Base-by-base conservation (phyloP, 2,329 filamentous ascomycete genomes). In the Colletotrichum lindemuthianum region DNA sequence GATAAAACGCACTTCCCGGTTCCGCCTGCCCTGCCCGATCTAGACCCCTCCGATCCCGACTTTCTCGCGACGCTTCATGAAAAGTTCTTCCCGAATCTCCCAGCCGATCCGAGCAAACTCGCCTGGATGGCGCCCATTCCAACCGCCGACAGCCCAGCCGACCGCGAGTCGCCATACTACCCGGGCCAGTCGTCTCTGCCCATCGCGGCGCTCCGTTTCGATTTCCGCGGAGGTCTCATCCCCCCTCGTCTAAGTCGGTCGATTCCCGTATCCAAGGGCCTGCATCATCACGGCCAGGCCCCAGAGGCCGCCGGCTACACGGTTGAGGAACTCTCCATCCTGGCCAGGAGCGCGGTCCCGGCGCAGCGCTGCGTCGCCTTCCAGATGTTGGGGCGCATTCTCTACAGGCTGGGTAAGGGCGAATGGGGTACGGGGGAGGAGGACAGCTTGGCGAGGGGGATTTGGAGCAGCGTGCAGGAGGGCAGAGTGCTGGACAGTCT, bases 221-320 rank as follows among this genome's bases (percentile, higher is more conserved):
- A 94, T 74, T 97, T 99, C 75, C 86, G 84, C 54, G 96, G 95
- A 67, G 84, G 85, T 0, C 84, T 99, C 3, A 84, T 99, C 11
- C 88, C 95, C 0, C 96, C 96, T 0, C 84, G 88, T 52, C 85
- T 88, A 39, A 89, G 93, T 33, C 85, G 93, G 59, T 82, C 86
- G 2, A 88, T 98, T 33, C 92, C 95, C 6, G 87, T 88, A 1
- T 89, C 88, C 11, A 87, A 90, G 65, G 96, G 96, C 0, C 84
- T 99, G 12, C 96, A 99, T 76, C 95, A 99, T 76, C 96, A 99
- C 75, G 93, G 91, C 67, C 88, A 94, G 63, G 94, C 95, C 2
- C 96, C 96, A 13, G 93, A 97, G 76, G 92, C 94, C 1, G 96
- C 96, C 0, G 96, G 96, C 0, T 99, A 99, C 77, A 98, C 96